Evolutionary conservation across 2,329 filamentous ascomycete species (phyloP), one percentile per base, ranked within the genome.

Genomic region (Paradendryphiella salina): DNA sequence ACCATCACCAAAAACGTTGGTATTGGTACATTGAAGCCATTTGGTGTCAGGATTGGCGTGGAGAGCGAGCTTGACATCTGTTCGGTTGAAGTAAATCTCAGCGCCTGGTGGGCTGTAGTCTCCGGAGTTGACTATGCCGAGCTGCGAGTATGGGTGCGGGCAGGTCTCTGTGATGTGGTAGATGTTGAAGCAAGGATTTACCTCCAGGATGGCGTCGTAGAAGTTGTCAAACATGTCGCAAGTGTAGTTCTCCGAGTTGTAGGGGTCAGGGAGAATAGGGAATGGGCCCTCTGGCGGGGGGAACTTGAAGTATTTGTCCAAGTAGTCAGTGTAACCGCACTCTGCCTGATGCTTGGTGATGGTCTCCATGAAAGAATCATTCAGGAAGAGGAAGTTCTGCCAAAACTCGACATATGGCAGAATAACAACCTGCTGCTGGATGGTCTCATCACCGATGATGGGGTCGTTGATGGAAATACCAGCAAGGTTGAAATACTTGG

Each of bases 161-260:
- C 79, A 82, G 13, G 72, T 74, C 17, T 75, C 71, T 1, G 67
- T 73, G 50, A 79, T 76, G 59, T 78, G 73, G 59, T 80, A 79
- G 41, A 77, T 73, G 63, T 80, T 78, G 70, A 80, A 80, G 67
- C 78, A 80, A 0, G 78, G 77, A 54, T 80, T 80, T 14, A 74
- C 66, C 34, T 73, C 72, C 1, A 76, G 58, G 4, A 72, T 68
- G 3, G 75, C 76, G 9, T 60, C 38, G 56, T 72, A 73, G 28
- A 74, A 67, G 40, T 69, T 69, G 49, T 75, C 72, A 48, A 74
- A 76, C 35, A 74, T 59, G 52, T 76, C 75, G 52, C 73, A 77
- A 1, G 61, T 64, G 45, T 65, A 59, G 39, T 63, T 63, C 6
- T 64, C 50, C n/a, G 59, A 36, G 23, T 20, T 45, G 43, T 38